Base-by-base conservation (phyloP, 2,329 filamentous ascomycete genomes). In the Neofusicoccum laricinum region DNA sequence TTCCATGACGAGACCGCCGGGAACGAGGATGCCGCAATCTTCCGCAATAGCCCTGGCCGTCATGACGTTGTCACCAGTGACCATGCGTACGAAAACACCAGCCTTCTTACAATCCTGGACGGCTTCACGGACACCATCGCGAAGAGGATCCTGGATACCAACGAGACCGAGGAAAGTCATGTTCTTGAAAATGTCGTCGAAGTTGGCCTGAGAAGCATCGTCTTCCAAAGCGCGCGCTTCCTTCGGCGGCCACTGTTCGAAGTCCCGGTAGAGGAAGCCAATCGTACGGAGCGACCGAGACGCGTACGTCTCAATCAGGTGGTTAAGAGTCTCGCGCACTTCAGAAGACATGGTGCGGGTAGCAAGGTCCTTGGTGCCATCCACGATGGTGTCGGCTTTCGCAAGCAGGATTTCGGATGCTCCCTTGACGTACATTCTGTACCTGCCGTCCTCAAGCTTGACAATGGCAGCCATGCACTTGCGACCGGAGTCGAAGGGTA, bases 111-210 rank as follows among this genome's bases (percentile, higher is more conserved):
- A 81, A 61, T 78, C 74, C 43, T 72, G 72, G 55, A 82, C 79
- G 12, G 79, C 76, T 12, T 70, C 83, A 17, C 88, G 90, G 1
- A 92, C 92, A 76, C 96, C 92, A 2, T 87, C 86, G 2, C 92
- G 89, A 38, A 92, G 92, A 2, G 92, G 92, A 69, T 96, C 92
- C 73, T 95, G 94, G 64, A 96, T 87, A 63, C 92, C 92, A 49
- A 90, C 88, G 5, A 97, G 83, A 8, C 93, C 93, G 8, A 90
- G 85, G 68, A 97, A 90, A 1, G 82, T 84, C 25, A 97, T 85
- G 62, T 90, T 82, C 59, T 84, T 82, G 75, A 92, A 90, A 2
- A 93, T 75, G 65, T 87, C 85, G 15, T 88, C 85, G 65, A 93
- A 90, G 4, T 87, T 80, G 17, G 86, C 88, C 65, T 89, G 84